Base-by-base conservation (phyloP, 1,139 yeast species). In the Nadsonia commutata region DNA sequence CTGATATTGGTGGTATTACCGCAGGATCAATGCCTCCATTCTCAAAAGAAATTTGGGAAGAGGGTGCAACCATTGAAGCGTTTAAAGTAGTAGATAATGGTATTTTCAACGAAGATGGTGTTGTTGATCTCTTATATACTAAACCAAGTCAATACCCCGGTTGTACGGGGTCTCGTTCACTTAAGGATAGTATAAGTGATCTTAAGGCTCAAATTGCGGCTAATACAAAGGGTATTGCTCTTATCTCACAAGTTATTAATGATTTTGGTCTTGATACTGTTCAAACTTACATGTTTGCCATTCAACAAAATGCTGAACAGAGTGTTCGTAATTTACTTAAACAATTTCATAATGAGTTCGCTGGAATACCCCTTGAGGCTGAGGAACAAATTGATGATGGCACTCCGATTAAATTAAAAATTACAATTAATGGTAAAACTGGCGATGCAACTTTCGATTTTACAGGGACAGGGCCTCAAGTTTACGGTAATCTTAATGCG, bases 11-110 rank as follows among this genome's bases (percentile, higher is more conserved):
- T 36, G 82, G 83, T 31, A 63, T 74, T 41, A 60, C 75, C 19
- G 80, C 83, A 1, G 83, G 83, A 1, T 76, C 82, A 1, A 74
- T 76, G 70, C 78, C 80, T 2, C 77, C 81, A 4, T 70, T 71
- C 50, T 74, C 81, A 18, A 71, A 71, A 49, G 77, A 70, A 51
- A 59, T 77, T 20, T 73, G 72, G 65, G 76, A 77, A 53, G 83
- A 77, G 56, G 83, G 83, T 37, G 82, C 79, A 7, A 67, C 73
- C 42, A 73, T 77, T 46, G 65, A 66, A 46, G 70, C 76, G 4
- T 73, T 72, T 63, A 71, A 74, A 54, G 62, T 76, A 31, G 81
- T 77, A 3, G 62, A 67, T 18, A 59, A 67, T 40, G 80, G 79
- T n/a, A 58, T 62, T 41, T 77, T 77, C 53, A 78, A 76, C 50